A percentile compares a stretch with the other conserved stretches of the same genome.
Evolutionary conservation across 2,329 filamentous ascomycete genomes (phyloP).

Genomic region (Aspergillus sp.): DNA sequence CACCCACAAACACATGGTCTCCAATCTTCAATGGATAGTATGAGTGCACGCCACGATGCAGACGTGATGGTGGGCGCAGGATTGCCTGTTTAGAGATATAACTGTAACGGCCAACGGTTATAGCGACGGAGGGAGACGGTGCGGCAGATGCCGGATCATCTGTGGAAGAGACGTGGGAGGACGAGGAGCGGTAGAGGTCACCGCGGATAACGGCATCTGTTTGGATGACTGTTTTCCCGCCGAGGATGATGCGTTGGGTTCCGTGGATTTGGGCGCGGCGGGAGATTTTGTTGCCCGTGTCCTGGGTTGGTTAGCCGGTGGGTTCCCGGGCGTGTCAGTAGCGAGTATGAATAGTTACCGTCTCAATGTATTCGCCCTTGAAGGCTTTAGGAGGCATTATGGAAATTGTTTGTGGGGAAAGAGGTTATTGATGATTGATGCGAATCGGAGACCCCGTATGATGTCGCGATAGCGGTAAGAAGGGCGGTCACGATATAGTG

Average conservation of each 20-base stretch:
- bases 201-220: constrained; percentile 90
- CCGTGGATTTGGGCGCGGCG: constrained; percentile 86
- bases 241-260: constrained; percentile 95
- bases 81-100: constrained; percentile 74
- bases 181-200: constrained; percentile 60
- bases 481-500: background rate
- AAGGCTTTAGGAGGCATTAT: constrained; percentile 67
- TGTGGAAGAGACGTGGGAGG: constrained; percentile 17
- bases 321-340: background rate
- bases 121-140: constrained; percentile 44
- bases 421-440: background rate
- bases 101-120: constrained; percentile 85
- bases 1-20: constrained; percentile 87
- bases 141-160: constrained; percentile 30
- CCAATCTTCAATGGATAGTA: constrained; percentile 86
- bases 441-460: background rate
- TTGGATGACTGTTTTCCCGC: constrained; percentile 92
- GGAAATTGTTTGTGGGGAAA: background rate
- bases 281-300: constrained; percentile 97
- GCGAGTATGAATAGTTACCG: constrained; percentile 48
- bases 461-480: background rate
- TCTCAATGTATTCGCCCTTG: constrained; percentile 95
- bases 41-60: constrained; percentile 60
- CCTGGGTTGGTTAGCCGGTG: constrained; percentile 46
- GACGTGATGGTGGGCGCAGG: constrained; percentile 72